These are phyloP conservation scores for Sarocladium brachiariae DNA, from an alignment of 2,329 filamentous ascomycete genomes.

Conservation along the genomic window DNA sequence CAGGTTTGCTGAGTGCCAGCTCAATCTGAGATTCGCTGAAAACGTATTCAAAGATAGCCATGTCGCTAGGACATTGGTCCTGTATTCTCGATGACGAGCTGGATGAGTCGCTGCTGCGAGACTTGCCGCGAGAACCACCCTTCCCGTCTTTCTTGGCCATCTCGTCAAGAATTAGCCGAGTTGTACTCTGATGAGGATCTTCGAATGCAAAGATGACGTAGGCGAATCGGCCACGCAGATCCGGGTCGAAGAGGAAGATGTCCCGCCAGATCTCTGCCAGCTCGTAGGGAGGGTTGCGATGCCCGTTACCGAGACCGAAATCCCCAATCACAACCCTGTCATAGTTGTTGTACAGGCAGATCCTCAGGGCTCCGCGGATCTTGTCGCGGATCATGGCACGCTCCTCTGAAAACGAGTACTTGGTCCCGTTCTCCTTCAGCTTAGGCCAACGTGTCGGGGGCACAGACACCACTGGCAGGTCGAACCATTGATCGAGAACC, in stretches of 20 bases:
- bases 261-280: constrained; percentile 61
- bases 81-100: constrained; percentile 21
- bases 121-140: constrained; percentile 26
- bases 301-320: constrained; percentile 57
- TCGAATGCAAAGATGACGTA: constrained; percentile 61
- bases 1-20: constrained; percentile 41
- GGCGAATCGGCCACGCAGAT: constrained; percentile 54
- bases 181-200: constrained; percentile 46
- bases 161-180: constrained; percentile 46
- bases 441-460: constrained; percentile 68
- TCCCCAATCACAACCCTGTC: constrained; percentile 54
- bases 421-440: constrained; percentile 57
- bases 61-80: constrained; percentile 32
- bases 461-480: constrained; percentile 66
- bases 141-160: constrained; percentile 41
- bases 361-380: constrained; percentile 62
- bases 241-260: constrained; percentile 54
- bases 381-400: constrained; percentile 66
- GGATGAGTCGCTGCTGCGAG: constrained; percentile 22
- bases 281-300: constrained; percentile 58
- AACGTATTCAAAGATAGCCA: constrained; percentile 45
- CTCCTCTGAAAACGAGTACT: constrained; percentile 67
- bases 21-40: constrained; percentile 45
- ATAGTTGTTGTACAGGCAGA: constrained; percentile 56
- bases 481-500: constrained; percentile 45